Evolutionary conservation across 306 rosid genomes (phyloP), one percentile per base, ranked within the genome.

Genomic region (Mimosa pudica): DNA sequence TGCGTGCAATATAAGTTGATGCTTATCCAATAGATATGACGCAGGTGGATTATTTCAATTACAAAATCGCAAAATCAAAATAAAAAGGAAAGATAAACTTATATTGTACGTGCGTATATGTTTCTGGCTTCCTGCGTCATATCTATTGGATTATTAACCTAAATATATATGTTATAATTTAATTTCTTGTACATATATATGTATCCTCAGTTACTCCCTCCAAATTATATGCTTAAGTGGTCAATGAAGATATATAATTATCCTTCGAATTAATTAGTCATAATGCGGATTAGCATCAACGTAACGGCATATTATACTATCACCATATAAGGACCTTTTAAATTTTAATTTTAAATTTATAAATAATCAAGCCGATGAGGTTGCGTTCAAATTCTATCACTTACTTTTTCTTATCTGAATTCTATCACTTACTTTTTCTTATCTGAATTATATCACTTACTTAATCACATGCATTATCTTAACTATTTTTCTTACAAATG

Each of bases 311-410:
- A 38, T 49, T 49, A 10, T 13, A 49, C 17, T 49, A 49, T 6
- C 16, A 51, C 70, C 77, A 30, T 10, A 24, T 16, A 42, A 32
- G 75, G 36, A 72, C 58, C 3, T 24, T 24, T 24, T 24, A 24
- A 20, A 35, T 71, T 71, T 70, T 46, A 20, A 35, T 71, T 71
- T 70, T 46, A 45, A 24, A 70, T 82, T 70, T 61, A 70, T 17
- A 2, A 67, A 38, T 11, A 42, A 41, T 67, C 18, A 67, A 67
- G 13, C 13, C 9, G 13, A 33, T n/a, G 13, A 33, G 18, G 70
- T 32, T 63, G 4, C 45, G 45, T 9, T 5, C 70, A 64, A 63
- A 35, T 35, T 35, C 18, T 13, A 17, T 5, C 69, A 11, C 41
- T 33, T 4, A 33, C 35, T 64, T 20, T 24, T 24, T 24, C 30